Percentiles rank a stretch among this genome's conserved stretches.
These are phyloP conservation scores for Daldinia eschscholtzii DNA, from an alignment of 2,329 filamentous ascomycete genomes.

Conservation along the genomic window DNA sequence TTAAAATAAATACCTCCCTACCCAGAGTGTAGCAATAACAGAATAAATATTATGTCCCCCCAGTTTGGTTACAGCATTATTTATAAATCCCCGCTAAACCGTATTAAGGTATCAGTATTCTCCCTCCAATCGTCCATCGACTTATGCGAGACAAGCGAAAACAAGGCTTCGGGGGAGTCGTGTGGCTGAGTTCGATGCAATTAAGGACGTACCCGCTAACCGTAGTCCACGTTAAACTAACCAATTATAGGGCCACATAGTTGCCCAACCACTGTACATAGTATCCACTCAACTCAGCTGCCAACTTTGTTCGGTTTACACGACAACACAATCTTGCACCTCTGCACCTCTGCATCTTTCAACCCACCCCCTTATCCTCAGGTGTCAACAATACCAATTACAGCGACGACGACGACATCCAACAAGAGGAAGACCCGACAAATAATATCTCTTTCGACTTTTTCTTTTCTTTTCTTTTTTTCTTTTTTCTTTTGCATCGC, in stretches of 20 bases:
- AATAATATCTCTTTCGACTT: slow-evolving; percentile 25
- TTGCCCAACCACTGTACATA: slow-evolving; percentile 16
- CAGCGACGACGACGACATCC: slow-evolving; percentile 22
- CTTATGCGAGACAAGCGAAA: slow-evolving; percentile 27
- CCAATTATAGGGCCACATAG: slow-evolving; percentile 25
- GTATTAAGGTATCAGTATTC: slow-evolving; percentile 12
- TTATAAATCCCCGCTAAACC: slow-evolving; percentile 21
- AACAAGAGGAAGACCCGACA: slow-evolving; percentile 2
- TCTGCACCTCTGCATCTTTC: slow-evolving; percentile 7
- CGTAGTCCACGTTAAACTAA: slow-evolving; percentile 32
- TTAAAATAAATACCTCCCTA: not conserved
- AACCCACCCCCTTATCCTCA: slow-evolving; percentile 36
- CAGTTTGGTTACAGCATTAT: slow-evolving; percentile 6
- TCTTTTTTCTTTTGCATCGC: not conserved
- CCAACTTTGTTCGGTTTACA: slow-evolving; percentile 42
- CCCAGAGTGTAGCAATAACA: not conserved
- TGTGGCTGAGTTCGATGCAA: slow-evolving; percentile 41
- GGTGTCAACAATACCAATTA: slow-evolving; percentile 35
- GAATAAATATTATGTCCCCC: not conserved
- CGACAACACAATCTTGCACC: slow-evolving; percentile 38
- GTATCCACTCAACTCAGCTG: slow-evolving; percentile 30
- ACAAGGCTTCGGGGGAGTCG: not conserved
- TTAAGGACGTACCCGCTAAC: slow-evolving; percentile 32
- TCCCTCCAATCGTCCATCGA: slow-evolving; percentile 4
- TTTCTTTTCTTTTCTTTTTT: not conserved